These are phyloP conservation scores for Microcyclosporella mali DNA, from an alignment of 2,329 filamentous ascomycete species.

Conservation along the genomic window DNA sequence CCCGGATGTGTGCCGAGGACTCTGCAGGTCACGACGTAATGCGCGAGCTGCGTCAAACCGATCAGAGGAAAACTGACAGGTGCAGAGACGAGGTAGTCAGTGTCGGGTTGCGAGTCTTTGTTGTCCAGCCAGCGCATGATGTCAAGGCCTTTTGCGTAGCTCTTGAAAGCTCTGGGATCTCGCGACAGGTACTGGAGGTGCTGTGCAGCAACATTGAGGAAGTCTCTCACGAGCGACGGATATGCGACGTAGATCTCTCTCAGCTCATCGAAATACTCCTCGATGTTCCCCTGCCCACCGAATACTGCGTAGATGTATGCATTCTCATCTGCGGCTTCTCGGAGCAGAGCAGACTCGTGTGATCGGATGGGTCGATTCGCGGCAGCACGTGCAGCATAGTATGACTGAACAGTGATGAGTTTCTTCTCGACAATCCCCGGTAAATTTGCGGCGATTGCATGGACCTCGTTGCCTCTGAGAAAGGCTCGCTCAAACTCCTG, in stretches of 20 bases:
- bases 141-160: conserved; percentile 95
- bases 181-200: conserved; percentile 79
- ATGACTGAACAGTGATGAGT: conserved; percentile 78
- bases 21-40: conserved; percentile 92
- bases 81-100: conserved; percentile 88
- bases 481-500: conserved; percentile 97
- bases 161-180: conserved; percentile 82
- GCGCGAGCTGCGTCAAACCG: conserved; percentile 88
- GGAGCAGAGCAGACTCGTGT: conserved; percentile 87
- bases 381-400: conserved; percentile 82
- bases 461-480: conserved; percentile 91
- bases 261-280: conserved; percentile 98
- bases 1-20: conserved; percentile 84
- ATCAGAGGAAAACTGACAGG: conserved; percentile 95
- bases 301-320: conserved; percentile 91
- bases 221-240: conserved; percentile 79
- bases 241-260: conserved; percentile 88
- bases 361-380: conserved; percentile 80
- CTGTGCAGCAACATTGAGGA: conserved; percentile 74
- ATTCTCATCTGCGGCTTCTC: conserved; percentile 76
- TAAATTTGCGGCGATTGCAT: conserved; percentile 76
- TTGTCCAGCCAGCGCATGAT: conserved; percentile 89
- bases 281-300: conserved; percentile 95
- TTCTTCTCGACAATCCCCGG: conserved; percentile 93
- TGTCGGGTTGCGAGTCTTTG: conserved; percentile 81